phyloP scores from a whole-genome alignment of 805 yeast genomes.

The Wickerhamiella alocasiicola region DNA sequence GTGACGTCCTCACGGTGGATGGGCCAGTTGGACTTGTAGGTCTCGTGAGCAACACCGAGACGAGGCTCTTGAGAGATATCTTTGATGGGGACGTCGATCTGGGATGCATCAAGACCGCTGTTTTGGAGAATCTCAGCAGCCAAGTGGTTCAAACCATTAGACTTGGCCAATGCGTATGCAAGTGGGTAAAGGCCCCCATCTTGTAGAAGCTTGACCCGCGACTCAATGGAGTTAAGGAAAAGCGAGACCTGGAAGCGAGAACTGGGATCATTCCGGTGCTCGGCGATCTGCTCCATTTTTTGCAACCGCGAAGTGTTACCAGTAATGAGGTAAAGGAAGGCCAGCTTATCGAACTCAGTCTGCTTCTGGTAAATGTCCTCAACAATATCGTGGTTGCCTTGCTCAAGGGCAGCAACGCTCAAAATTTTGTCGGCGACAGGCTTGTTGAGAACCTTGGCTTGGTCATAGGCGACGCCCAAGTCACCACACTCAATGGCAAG shows the following conservation, averaged over 20 bases:
- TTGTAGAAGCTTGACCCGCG: constrained; percentile 60
- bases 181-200: constrained; percentile 74
- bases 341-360: constrained; percentile 74
- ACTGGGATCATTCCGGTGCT: constrained; percentile 66
- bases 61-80: constrained; percentile 27
- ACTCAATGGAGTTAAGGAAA: constrained; percentile 60
- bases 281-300: constrained; percentile 84
- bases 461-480: constrained; percentile 71
- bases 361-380: constrained; percentile 84
- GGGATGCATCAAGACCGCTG: constrained; percentile 51
- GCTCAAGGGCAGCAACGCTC: constrained; percentile 74
- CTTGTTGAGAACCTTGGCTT: constrained; percentile 67
- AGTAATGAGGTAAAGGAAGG: constrained; percentile 73
- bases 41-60: constrained; percentile 36
- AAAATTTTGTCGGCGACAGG: constrained; percentile 65
- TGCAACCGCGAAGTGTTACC: constrained; percentile 67
- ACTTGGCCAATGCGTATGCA: constrained; percentile 85
- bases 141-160: constrained; percentile 64
- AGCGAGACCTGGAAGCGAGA: constrained; percentile 75
- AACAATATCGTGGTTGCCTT: constrained; percentile 76
- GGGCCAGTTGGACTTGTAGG: constrained; percentile 60
- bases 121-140: constrained; percentile 62
- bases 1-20: constrained; percentile 36
- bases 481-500: constrained; percentile 91
- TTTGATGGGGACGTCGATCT: constrained; percentile 47